phyloP scores from a whole-genome alignment of 1,284 basidiomycete genomes.

The Golubevia pallescens region DNA sequence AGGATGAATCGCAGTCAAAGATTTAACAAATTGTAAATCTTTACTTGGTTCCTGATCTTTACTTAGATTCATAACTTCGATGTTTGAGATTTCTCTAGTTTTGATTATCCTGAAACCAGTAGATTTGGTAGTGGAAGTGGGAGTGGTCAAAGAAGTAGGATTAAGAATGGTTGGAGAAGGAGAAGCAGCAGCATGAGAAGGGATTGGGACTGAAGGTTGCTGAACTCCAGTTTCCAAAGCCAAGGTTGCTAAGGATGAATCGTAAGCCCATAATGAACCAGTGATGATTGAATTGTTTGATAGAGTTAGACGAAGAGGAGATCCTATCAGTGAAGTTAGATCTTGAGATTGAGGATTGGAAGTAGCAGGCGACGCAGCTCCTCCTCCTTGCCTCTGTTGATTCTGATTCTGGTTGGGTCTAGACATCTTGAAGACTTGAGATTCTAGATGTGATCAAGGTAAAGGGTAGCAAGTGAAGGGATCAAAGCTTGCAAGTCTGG shows the following conservation, averaged over 20 bases:
- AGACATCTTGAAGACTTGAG: no score
- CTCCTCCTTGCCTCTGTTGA: no score
- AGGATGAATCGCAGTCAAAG: conserved; percentile 3
- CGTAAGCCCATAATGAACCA: conserved; percentile 56
- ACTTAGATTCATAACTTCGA: conserved; percentile 18
- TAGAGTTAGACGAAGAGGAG: no score
- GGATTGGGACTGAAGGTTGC: conserved; percentile 14
- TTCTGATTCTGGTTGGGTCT: no score
- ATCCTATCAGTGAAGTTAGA: no score
- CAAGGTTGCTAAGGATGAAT: conserved; percentile 36
- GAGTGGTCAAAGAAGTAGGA: neutral
- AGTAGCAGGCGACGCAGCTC: no score
- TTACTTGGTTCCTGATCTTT: neutral
- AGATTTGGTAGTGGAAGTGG: conserved; percentile 1
- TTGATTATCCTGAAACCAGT: conserved; percentile 53
- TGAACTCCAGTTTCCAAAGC: conserved; percentile 39
- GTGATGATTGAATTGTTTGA: conserved; percentile 9
- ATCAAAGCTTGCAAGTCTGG: no score
- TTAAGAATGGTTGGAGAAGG: conserved; percentile 22
- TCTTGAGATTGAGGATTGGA: no score
- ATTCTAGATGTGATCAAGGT: no score
- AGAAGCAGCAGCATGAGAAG: conserved; percentile 26
- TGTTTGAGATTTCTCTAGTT: conserved; percentile 36
- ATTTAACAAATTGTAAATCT: conserved; percentile 4
- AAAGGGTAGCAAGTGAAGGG: no score